phyloP scores from a whole-genome alignment of 371 early-diverging fungal genomes.

The Lichtheimia hyalospora region DNA sequence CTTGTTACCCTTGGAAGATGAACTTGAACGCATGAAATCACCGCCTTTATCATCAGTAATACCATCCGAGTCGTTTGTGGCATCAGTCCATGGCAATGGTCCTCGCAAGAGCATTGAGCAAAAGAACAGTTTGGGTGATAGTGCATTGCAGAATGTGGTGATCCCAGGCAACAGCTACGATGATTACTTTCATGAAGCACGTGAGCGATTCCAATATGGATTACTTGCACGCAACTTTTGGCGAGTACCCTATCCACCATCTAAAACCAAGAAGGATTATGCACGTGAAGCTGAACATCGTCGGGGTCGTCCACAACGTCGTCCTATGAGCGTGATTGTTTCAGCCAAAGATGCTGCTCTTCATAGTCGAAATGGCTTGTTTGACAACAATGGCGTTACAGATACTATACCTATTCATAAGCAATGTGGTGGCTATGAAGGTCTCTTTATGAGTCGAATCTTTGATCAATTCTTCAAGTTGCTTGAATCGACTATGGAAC shows the following conservation, averaged over 20 bases:
- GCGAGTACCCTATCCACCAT: conserved; percentile 49
- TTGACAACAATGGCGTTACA: conserved; percentile 1
- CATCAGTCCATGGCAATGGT: conserved; percentile 18
- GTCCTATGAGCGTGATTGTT: conserved; percentile 33
- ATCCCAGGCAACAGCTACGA: conserved; percentile 53
- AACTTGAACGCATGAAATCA: conserved; percentile 47
- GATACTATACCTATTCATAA: not conserved
- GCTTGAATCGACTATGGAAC: conserved; percentile 47
- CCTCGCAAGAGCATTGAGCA: conserved; percentile 13
- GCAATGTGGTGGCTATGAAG: conserved; percentile 39
- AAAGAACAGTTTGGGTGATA: conserved; percentile 3
- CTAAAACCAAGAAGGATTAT: conserved; percentile 32
- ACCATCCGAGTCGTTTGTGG: conserved; percentile 31
- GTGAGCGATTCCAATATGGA: conserved; percentile 50
- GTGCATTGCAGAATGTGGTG: conserved; percentile 21
- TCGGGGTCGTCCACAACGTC: conserved; percentile 34
- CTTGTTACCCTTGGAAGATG: conserved; percentile 52
- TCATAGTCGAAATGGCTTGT: conserved; percentile 1
- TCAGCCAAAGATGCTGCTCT: conserved; percentile 16
- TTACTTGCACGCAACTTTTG: conserved; percentile 50
- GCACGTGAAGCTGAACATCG: conserved; percentile 46
- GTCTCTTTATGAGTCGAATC: conserved; percentile 42
- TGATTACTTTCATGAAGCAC: conserved; percentile 55
- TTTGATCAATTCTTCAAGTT: conserved; percentile 48
- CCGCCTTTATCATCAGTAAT: conserved; percentile 45